Base-by-base conservation (phyloP, 2,329 filamentous ascomycete genomes). In the Colletotrichum phormii region DNA sequence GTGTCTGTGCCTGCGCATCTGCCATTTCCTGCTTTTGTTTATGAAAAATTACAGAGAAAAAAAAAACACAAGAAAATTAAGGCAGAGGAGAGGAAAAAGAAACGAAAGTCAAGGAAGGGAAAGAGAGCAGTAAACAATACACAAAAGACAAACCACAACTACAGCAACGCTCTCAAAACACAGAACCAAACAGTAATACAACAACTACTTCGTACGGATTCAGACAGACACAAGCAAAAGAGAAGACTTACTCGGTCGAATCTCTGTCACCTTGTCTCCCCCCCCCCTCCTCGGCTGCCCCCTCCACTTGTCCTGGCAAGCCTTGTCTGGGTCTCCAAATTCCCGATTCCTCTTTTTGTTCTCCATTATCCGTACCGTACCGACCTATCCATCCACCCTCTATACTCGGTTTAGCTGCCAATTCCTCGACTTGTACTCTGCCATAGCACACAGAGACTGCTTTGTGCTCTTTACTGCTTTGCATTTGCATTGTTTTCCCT, bases 261-360 rank as follows among this genome's bases (percentile, higher is more conserved):
- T 24, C 54, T 24, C 26, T 58, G 26, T 49, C 42, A 42, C 37
- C 18, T 13, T 42, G 8, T 49, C 42, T 49, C 18, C 18, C 18
- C 42, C 18, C 42, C 8, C 42, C 0, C 26, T 90, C 89, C 76
- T 84, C 85, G 0, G 87, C 88, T 2, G 86, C 90, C 0, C 90
- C 90, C 0, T 86, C 89, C 73, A 79, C 80, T 13, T 29, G 26
- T 83, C n/a, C 88, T 89, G 75, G 83, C 79, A 1, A 77, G 81
- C 12, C 37, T 42, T 42, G 37, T 15, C 37, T n/a, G 42, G 13
- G 59, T 46, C 59, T n/a, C 15, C 26, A 55, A 24, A 55, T 55
- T 55, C 53, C 53, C 53, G 26, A 55, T 49, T 49, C 18, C 42
- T 49, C 35, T 33, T n/a, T 29, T 29, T 58, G 18, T 24, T 31